Base-by-base conservation (phyloP, 768 basidiomycete species). In the Termitomyces heimii region DNA sequence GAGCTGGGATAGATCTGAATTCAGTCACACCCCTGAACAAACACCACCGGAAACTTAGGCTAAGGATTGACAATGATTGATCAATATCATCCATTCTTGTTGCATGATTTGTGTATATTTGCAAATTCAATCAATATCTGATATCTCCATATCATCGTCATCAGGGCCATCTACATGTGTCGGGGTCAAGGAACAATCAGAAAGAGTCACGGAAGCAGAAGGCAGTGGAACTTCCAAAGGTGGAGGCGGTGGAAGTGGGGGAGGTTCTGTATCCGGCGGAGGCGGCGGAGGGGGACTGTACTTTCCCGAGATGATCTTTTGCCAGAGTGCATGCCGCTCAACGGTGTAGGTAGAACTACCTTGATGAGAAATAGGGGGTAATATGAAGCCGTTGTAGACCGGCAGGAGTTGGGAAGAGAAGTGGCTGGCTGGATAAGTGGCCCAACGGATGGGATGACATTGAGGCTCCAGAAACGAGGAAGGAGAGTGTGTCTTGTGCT, bases 321-420 rank as follows among this genome's bases (percentile, higher is more conserved):
- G 66, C 79, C 78, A 81, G 5, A 79, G 72, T 20, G 62, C 63
- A 53, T 69, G 69, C 40, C 76, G 72, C 28, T 77, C 76, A 14
- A 67, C 68, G 4, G 77, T 75, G n/a, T 71, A 63, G n/a, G 66
- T 57, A 47, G 63, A 47, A 61, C 58, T 60, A 54, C 60, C 62
- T 43, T 61, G 49, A 46, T 62, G 51, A 66, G 60, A 61, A 26
- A 71, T 64, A 18, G 71, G 67, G 4, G 75, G 76, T 20, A 83
- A 72, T 26, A 63, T 60, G 12, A 53, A 55, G 37, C 79, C 77
- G 10, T 67, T 74, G 64, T 83, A 87, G 1, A 81, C 53, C 5
- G 82, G 81, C 16, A 90, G 80, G 29, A 75, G 74, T 40, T 75
- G 69, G 35, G 76, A 84, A 4, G 80, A 79, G 63, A 90, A 90